A percentile compares a stretch with the other conserved stretches of the same genome.
These are phyloP conservation scores for Cyamopsis tetragonoloba DNA, from an alignment of 306 rosid genomes.

Conservation along the genomic window DNA sequence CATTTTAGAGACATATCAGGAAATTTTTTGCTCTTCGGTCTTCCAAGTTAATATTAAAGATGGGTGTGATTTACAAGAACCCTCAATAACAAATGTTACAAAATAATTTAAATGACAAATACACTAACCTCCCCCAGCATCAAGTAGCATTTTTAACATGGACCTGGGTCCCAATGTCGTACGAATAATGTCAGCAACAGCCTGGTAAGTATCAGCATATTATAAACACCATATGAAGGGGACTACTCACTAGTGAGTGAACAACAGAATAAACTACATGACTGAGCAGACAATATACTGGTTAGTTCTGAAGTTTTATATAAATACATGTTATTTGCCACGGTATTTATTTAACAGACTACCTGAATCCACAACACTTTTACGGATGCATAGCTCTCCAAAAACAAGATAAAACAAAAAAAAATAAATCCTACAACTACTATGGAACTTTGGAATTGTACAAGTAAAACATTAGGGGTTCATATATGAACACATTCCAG, in stretches of 20 bases:
- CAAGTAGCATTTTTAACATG: slow-evolving; percentile 92
- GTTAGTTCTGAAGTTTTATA: background rate
- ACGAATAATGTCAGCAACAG: slow-evolving; percentile 92
- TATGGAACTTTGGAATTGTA: background rate
- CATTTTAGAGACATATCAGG: background rate
- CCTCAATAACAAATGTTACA: background rate
- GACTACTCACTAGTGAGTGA: background rate
- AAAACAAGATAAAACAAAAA: background rate
- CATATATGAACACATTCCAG: background rate
- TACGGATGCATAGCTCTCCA: background rate
- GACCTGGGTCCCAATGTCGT: slow-evolving; percentile 96
- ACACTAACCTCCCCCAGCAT: slow-evolving; percentile 67
- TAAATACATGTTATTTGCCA: background rate
- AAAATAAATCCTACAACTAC: background rate
- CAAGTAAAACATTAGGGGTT: background rate
- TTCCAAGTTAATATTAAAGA: background rate
- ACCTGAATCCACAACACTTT: background rate
- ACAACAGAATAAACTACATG: background rate
- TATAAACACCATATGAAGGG: slow-evolving; percentile 12
- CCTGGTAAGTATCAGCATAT: slow-evolving; percentile 40
- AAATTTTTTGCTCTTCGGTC: background rate
- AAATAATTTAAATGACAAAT: background rate
- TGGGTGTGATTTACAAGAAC: background rate
- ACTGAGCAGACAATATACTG: background rate
- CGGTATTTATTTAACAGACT: background rate